phyloP scores from a whole-genome alignment of 73 alveolate genomes.

The Symbiodinium natans region DNA sequence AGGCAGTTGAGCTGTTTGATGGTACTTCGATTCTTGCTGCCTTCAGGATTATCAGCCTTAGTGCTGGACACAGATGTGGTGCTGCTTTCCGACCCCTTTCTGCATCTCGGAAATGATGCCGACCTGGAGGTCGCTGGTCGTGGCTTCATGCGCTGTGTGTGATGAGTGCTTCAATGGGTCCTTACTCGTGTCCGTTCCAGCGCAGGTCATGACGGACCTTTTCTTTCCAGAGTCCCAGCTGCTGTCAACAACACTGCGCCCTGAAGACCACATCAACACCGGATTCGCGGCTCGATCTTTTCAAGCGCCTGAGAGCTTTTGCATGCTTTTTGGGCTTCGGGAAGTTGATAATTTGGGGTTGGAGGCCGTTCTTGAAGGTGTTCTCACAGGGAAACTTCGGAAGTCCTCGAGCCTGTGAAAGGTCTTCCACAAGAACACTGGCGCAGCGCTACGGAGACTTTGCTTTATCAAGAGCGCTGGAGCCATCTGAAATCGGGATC shows the following conservation, averaged over 20 bases:
- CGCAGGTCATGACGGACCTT: constrained; percentile 62
- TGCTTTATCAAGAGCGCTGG: not conserved
- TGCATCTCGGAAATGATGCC: not conserved
- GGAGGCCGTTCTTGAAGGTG: too few species aligned
- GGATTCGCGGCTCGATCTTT: not conserved
- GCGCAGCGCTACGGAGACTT: not conserved
- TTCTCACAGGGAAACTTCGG: too few species aligned
- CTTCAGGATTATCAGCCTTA: not conserved
- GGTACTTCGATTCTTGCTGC: too few species aligned
- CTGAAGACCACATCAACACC: constrained; percentile 52
- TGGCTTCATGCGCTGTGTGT: too few species aligned
- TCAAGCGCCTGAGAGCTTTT: not conserved
- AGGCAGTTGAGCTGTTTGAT: too few species aligned
- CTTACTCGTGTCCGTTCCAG: too few species aligned
- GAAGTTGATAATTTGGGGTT: too few species aligned
- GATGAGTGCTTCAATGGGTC: too few species aligned
- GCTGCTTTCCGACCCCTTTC: constrained; percentile 46
- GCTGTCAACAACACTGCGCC: constrained; percentile 10
- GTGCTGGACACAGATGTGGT: constrained; percentile 64
- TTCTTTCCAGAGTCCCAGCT: constrained; percentile 56
- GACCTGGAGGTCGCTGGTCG: constrained; percentile 3
- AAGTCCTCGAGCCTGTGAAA: not conserved
- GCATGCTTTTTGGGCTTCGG: not conserved
- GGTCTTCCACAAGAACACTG: not conserved
- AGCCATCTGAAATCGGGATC: too few species aligned